phyloP scores from a whole-genome alignment of 1,284 basidiomycete genomes.

The Heliocybe sulcata region DNA sequence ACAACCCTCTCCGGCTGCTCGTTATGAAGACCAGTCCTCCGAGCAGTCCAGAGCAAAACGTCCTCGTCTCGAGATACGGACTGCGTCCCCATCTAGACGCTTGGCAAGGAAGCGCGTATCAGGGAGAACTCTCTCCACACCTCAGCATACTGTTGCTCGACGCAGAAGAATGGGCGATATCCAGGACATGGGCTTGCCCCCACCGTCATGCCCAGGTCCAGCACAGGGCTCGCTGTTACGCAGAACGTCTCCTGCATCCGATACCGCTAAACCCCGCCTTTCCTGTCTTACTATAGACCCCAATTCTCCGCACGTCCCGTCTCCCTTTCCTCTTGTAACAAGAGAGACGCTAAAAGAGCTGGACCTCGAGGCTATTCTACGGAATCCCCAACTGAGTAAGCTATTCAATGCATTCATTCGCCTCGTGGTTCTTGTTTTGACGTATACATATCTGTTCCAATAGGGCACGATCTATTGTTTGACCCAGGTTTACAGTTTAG shows the following conservation, averaged over 20 bases:
- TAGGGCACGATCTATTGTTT: slow-evolving; percentile 88
- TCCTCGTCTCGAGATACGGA: slow-evolving; percentile 26
- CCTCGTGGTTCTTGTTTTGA: slow-evolving; percentile 25
- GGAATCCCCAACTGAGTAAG: slow-evolving; percentile 81
- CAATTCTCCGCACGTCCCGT: slow-evolving; percentile 54
- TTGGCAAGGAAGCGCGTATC: slow-evolving; percentile 15
- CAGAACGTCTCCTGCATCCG: slow-evolving; percentile 17
- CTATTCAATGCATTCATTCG: slow-evolving; percentile 1
- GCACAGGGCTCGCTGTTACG: slow-evolving; percentile 16
- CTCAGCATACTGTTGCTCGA: not conserved
- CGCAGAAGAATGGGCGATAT: slow-evolving; percentile 1
- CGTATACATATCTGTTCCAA: slow-evolving; percentile 8
- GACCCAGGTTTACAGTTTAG: slow-evolving; percentile 73
- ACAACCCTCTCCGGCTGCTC: slow-evolving; percentile 2
- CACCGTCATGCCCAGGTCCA: not conserved
- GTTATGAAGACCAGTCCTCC: slow-evolving; percentile 13
- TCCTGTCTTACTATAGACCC: slow-evolving; percentile 39
- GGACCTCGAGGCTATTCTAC: slow-evolving; percentile 80
- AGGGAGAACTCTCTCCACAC: slow-evolving; percentile 26
- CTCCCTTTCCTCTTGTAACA: slow-evolving; percentile 74
- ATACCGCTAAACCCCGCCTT: slow-evolving; percentile 11
- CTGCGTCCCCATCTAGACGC: slow-evolving; percentile 14
- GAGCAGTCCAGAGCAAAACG: slow-evolving; percentile 27
- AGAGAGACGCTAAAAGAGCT: slow-evolving; percentile 78
- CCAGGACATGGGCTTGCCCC: slow-evolving; percentile 1